Evolutionary conservation across 768 basidiomycete genomes (phyloP), one percentile per base, ranked within the genome.

Genomic region (Panaeolus cyanescens): DNA sequence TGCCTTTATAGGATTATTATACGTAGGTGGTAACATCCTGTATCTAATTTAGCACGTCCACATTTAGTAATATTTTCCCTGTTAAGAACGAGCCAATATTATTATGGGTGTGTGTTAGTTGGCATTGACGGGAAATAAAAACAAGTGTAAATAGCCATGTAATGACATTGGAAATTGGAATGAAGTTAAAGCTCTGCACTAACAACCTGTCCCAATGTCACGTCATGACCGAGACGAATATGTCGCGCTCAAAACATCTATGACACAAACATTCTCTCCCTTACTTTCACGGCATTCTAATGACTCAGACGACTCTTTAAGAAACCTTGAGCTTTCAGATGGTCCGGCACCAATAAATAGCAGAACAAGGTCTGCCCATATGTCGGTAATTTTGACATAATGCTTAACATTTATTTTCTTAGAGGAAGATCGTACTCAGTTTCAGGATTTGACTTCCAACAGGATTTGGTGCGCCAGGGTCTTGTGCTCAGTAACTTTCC

Each of bases 361-460:
- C 64, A 72, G 68, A 60, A 70, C 70, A 64, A 74, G 78, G 80
- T 79, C 68, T 19, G 60, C 33, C 30, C 5, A 45, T 58, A 71
- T 64, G 20, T 39, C 57, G 31, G 22, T 13, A n/a, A 17, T 36
- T 4, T 28, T 28, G 15, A n/a, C 2, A 4, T 50, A n/a, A n/a
- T n/a, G n/a, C 30, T 15, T 28, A 50, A 13, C 32, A 10, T 28
- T 60, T 31, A 13, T 25, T 50, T 34, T 45, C 33, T 58, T 67
- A 76, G 84, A 39, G 73, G 74, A 56, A 82, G 90, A 20, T 86
- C 90, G 1, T 87, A 88, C 72, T 93, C 91, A 54, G 74, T 88
- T 53, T 81, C 87, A 6, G 88, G 89, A 6, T 93, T 95, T 72
- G 86, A 93, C 65, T 93, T 93, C 66, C 85, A 91, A 70, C 81